Evolutionary conservation across 495 filamentous ascomycete species (phyloP), one percentile per base, ranked within the genome.

Genomic region (Hypoxylon crocopeplum): DNA sequence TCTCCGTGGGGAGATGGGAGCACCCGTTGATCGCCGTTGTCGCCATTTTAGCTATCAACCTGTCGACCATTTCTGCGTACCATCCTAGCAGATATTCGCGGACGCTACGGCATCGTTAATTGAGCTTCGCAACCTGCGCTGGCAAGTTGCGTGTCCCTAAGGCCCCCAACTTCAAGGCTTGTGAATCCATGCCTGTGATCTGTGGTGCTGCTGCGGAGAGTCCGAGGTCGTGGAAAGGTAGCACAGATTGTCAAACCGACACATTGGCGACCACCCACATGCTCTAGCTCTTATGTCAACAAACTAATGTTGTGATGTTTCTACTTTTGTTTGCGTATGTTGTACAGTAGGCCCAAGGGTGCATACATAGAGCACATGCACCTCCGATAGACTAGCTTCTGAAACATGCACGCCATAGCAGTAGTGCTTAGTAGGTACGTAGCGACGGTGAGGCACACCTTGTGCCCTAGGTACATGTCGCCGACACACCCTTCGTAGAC

Each of bases 121-220:
- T 53, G 51, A 60, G 56, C 56, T 56, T 65, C 62, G 33, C 22
- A 29, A 49, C 16, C 27, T n/a, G 38, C 24, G 42, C 32, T 46
- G 27, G 29, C 6, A 19, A 17, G 24, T 17, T 13, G 37, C 39
- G 32, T 46, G 5, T 50, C 40, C 52, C 56, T 30, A 44, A 20
- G 49, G 30, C 48, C 53, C 59, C 59, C 55, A 49, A 55, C 24
- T 27, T 8, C 4, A 4, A 7, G 48, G 11, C 27, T 48, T 50
- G 42, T 48, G 34, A 55, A 44, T 56, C 50, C 13, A 20, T 5
- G 33, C 39, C n/a, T n/a, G n/a, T 21, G 20, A 13, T 15, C 37
- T 46, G 25, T 22, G 21, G 49, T 44, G 50, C 42, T 57, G 56
- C 52, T 61, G 56, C 56, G 62, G 62, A 56, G 56, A 42, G 40